Evolutionary conservation across 106 monocot genomes (phyloP).

Genomic region (Dioscorea dumetorum): DNA sequence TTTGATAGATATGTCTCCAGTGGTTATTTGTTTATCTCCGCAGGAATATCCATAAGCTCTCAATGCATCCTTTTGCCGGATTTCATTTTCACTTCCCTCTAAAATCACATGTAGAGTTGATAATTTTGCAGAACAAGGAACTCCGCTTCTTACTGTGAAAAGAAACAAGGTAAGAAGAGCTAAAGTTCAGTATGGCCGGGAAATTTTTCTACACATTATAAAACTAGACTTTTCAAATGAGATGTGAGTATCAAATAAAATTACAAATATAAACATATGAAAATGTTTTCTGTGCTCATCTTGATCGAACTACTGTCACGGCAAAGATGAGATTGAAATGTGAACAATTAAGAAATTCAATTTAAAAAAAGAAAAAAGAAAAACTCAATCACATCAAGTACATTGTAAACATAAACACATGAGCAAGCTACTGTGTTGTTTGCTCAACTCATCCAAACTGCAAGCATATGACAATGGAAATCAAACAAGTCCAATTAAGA

Average conservation of each 20-base stretch:
- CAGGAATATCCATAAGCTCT: not conserved
- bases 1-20: conserved; percentile 1
- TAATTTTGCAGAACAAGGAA: conserved; percentile 20
- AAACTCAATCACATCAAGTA: too few relatives aligned
- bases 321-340: too few relatives aligned
- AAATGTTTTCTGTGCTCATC: not conserved
- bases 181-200: not conserved
- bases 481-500: too few relatives aligned
- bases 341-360: too few relatives aligned
- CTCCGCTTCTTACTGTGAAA: conserved; percentile 19
- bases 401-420: too few relatives aligned
- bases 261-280: not conserved
- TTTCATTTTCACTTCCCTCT: conserved; percentile 19
- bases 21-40: not conserved
- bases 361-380: too few relatives aligned
- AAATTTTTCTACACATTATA: not conserved
- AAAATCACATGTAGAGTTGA: conserved; percentile 10
- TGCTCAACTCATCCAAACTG: too few relatives aligned
- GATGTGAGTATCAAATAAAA: not conserved
- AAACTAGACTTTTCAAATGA: not conserved
- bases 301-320: too few relatives aligned
- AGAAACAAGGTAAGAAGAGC: not conserved
- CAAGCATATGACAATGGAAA: too few relatives aligned
- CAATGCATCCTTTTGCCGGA: conserved; percentile 5
- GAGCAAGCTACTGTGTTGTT: too few relatives aligned